Percentiles rank a stretch among this genome's conserved stretches.
phyloP scores from a whole-genome alignment of 2,329 filamentous ascomycete genomes.

The Aureobasidium uvarum region DNA sequence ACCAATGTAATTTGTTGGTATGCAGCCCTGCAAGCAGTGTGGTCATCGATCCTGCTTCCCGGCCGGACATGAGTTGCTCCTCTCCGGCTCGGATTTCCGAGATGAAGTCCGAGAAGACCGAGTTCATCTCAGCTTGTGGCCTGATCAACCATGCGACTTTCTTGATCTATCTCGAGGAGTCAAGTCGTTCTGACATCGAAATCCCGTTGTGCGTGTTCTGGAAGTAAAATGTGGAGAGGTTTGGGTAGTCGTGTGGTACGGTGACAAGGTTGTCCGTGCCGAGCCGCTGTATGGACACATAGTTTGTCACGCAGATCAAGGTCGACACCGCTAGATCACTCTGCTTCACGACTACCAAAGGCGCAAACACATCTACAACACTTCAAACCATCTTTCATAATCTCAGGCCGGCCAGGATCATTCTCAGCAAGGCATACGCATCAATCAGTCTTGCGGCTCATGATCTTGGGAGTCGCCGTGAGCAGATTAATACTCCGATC shows the following conservation, averaged over 20 bases:
- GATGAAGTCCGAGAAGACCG: not conserved
- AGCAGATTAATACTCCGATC: too few relatives aligned
- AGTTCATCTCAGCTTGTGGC: not conserved
- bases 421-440: too few relatives aligned
- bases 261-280: constrained; percentile 1
- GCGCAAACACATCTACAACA: too few relatives aligned
- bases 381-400: too few relatives aligned
- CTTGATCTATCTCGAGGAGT: not conserved
- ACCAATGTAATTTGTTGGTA: not conserved
- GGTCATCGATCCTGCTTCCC: constrained; percentile 17
- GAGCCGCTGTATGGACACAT: not conserved
- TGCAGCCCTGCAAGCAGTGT: constrained; percentile 7
- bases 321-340: too few relatives aligned
- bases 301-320: not conserved
- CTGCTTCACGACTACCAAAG: too few relatives aligned
- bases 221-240: not conserved
- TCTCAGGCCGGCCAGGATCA: too few relatives aligned
- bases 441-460: too few relatives aligned
- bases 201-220: not conserved
- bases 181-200: not conserved
- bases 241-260: not conserved
- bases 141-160: not conserved
- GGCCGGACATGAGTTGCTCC: constrained; percentile 14
- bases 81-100: constrained; percentile 14
- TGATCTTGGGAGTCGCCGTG: too few relatives aligned